Evolutionary conservation across 2,329 filamentous ascomycete genomes (phyloP).

Genomic region (Ophiostoma sp.): DNA sequence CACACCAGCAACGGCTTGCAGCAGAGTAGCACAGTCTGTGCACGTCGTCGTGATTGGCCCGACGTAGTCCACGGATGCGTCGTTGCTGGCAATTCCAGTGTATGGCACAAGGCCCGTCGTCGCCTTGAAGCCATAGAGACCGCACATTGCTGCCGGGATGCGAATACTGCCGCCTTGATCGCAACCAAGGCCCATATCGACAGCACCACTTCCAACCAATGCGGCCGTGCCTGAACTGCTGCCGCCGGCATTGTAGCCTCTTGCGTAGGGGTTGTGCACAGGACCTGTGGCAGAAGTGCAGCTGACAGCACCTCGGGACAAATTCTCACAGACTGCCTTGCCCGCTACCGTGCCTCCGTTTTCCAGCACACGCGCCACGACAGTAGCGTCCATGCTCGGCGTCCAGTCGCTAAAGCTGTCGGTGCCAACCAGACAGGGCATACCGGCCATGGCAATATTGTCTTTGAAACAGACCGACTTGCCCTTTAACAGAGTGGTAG

Average conservation of each 20-base stretch:
- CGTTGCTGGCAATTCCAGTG: constrained; percentile 8
- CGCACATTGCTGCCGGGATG: background rate
- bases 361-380: background rate
- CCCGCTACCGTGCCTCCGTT: background rate
- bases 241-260: background rate
- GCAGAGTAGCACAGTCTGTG: background rate
- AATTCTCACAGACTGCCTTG: background rate
- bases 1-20: background rate
- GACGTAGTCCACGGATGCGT: background rate
- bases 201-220: background rate
- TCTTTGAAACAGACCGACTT: background rate
- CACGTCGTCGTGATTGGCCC: background rate
- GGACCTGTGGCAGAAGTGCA: background rate
- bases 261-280: background rate
- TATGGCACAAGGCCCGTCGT: constrained; percentile 36
- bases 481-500: background rate
- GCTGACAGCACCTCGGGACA: constrained; percentile 1
- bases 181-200: background rate
- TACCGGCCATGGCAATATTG: background rate
- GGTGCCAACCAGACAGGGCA: constrained; percentile 3
- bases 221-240: background rate
- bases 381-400: background rate
- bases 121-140: background rate
- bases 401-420: background rate
- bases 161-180: constrained; percentile 1